Evolutionary conservation across 192 early-diverging fungal species (phyloP).

Genomic region (Phycomyces blakesleeanus): DNA sequence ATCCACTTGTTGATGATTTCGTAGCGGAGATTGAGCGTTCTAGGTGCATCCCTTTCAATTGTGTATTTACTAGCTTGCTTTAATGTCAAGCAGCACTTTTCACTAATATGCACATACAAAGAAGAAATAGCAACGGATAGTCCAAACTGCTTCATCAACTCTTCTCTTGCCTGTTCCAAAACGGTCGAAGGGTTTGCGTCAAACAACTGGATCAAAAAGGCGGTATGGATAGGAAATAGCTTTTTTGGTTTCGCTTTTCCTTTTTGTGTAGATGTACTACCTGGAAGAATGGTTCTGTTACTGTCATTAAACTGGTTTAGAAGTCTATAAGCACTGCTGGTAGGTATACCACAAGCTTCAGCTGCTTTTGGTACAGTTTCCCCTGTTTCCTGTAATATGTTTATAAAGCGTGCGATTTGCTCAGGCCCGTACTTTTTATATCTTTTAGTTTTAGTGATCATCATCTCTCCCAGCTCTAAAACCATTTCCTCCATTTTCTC

Average conservation of each 20-base stretch:
- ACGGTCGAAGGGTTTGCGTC: neutral
- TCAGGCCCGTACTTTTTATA: neutral
- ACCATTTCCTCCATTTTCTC: slow-evolving; percentile 1
- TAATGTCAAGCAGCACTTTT: neutral
- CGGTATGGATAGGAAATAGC: neutral
- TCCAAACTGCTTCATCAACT: neutral
- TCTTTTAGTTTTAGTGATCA: neutral
- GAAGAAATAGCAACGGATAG: slow-evolving; percentile 1
- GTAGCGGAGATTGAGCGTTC: slow-evolving; percentile 5
- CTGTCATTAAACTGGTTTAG: slow-evolving; percentile 1
- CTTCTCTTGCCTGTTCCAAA: slow-evolving; percentile 6
- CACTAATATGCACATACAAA: neutral
- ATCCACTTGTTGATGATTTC: neutral
- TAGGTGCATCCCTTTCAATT: neutral
- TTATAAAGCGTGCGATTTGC: neutral
- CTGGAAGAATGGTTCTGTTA: neutral
- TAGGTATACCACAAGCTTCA: neutral
- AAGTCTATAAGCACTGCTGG: neutral
- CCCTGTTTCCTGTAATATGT: neutral
- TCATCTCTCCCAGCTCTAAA: neutral
- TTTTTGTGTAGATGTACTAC: neutral
- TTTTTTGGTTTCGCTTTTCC: neutral
- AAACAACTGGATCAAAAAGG: slow-evolving; percentile 6
- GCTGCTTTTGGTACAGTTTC: neutral
- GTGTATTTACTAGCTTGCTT: slow-evolving; percentile 9